Base-by-base conservation (phyloP, 306 rosid species). In the Clitoria ternatea region DNA sequence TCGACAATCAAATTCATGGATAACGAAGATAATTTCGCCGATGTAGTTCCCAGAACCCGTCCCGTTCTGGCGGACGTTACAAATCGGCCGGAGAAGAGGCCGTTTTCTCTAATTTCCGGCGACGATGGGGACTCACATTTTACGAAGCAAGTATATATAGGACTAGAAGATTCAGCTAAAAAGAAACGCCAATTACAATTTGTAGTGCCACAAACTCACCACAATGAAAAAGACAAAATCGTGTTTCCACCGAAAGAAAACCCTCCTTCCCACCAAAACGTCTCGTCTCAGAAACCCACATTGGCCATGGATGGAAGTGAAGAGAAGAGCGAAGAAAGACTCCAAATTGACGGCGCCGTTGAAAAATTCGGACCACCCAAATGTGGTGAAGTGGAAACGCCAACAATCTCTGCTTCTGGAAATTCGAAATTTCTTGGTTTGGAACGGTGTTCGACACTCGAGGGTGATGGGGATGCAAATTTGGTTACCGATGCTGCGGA, bases 361-460 rank as follows among this genome's bases (percentile, higher is more conserved):
- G 75, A 79, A 61, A 80, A 80, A 52, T 59, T 70, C 69, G 81
- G 43, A 18, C 32, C 82, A 0, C 54, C 61, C 48, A 70, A 79
- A 36, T 52, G 52, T 49, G 54, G 61, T 48, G 56, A 75, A 7
- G n/a, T 19, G 14, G 84, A 78, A 50, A 53, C 78, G 59, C 50
- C 75, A 0, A 56, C 53, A 15, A 57, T 70, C 55, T 82, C 88
- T 48, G 72, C 52, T 4, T 82, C 85, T 4, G 45, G 43, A 33
- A 69, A 73, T 78, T 74, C 87, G 9, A 77, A 40, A 56, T 83
- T 79, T 57, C 73, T 14, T 2, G 87, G 83, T 9, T 35, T 87
- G 75, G 89, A 82, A 66, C 85, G 88, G 57, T 94, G 99, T 52
- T 48, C 82, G 15, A 76, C 66, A 15, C 85, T 79, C 0, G 78